Base-by-base conservation (phyloP, 2,329 filamentous ascomycete genomes). In the Claviceps sp. region DNA sequence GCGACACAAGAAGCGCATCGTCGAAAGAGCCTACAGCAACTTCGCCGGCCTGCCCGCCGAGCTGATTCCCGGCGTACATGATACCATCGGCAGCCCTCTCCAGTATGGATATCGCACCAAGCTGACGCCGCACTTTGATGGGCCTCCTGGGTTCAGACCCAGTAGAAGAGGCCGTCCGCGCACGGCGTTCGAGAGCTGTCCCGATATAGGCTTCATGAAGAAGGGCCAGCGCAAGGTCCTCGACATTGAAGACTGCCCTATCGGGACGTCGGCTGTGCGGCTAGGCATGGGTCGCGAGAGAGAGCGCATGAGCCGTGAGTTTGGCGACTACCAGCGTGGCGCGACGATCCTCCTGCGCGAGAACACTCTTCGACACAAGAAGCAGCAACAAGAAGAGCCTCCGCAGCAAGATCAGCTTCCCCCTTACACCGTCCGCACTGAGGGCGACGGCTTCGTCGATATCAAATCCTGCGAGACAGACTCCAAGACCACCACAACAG, bases 171-270 rank as follows among this genome's bases (percentile, higher is more conserved):
- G 75, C 53, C 70, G 69, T 51, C 60, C 69, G 50, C 60, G 63
- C 57, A 54, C 63, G 9, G 57, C 66, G 5, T 85, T 86, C 59
- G 68, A 76, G 14, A 73, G 76, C 52, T 76, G 86, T 3, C 93
- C 93, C 0, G 78, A 85, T 2, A 88, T 97, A 59, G 93, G 93
- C 8, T 98, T 95, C 70, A 93, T 88, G 76, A 75, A 78, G 56
- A 97, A 96, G 68, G 87, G 86, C n/a, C 79, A 79, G 47, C 77
- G 83, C 52, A 76, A 76, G 55, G 90, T 90, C 3, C 73, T 98
- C 56, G 93, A 98, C 63, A 97, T 98, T 56, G 93, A 98, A 66
- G 90, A 97, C 64, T 98, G 93, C 60, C 93, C 93, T 5, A 94
- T 98, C 55, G 93, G 87, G 49, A 98, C 93, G 2, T 82, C 87